Percentiles rank a stretch among this genome's conserved stretches.
Evolutionary conservation across 176 grass and related monocot species (phyloP).

Genomic region (Alloteropsis semialata): DNA sequence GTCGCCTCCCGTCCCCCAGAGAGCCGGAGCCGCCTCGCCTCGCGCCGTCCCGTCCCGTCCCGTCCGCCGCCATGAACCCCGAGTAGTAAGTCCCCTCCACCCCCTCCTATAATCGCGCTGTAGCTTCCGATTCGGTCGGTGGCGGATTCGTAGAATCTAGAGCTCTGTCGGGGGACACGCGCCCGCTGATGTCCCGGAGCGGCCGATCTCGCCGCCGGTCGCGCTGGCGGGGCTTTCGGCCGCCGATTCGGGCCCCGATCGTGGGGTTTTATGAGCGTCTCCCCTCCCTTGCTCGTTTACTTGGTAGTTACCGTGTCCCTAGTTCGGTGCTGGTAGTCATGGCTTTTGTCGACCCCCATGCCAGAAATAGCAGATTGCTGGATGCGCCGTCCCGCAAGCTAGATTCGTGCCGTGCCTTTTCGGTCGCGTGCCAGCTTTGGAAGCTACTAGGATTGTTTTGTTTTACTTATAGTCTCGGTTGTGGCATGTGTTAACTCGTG

Average conservation of each 20-base stretch:
- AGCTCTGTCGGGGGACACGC: neutral
- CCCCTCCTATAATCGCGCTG: neutral
- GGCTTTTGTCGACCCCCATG: neutral
- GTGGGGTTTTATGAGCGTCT: neutral
- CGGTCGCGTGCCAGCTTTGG: neutral
- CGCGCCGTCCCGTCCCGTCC: neutral
- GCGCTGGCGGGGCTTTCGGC: neutral
- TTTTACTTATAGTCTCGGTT: neutral
- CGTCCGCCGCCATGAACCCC: conserved; percentile 40
- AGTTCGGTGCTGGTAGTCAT: neutral
- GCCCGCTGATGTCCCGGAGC: neutral
- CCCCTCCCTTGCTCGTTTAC: neutral
- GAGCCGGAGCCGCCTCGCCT: conserved; percentile 2
- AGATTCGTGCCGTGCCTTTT: neutral
- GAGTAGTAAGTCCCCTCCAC: conserved; percentile 32
- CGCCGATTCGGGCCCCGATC: conserved; percentile 6
- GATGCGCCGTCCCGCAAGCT: neutral
- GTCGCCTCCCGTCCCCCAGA: neutral
- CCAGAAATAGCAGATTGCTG: conserved; percentile 5
- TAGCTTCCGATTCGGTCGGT: neutral
- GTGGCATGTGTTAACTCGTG: neutral
- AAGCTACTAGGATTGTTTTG: no score
- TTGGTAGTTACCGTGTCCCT: neutral
- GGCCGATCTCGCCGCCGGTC: conserved; percentile 27
- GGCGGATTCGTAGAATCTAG: neutral